A percentile compares a stretch with the other conserved stretches of the same genome.
phyloP scores from a whole-genome alignment of 768 basidiomycete species.

The Mycena leptocephala region DNA sequence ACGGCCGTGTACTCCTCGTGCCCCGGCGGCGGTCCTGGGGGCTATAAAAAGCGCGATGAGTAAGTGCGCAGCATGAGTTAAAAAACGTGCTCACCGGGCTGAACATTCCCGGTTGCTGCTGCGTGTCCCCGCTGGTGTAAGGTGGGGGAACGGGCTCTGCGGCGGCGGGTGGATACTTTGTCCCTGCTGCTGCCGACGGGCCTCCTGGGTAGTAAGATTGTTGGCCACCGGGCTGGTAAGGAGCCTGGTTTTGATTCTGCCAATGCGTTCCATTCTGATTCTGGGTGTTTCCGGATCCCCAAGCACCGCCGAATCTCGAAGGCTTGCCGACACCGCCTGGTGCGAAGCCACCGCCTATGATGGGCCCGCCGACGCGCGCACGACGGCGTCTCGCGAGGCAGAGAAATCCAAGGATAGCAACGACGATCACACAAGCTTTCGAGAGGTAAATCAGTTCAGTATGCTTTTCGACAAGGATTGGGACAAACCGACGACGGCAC shows the following conservation, averaged over 20 bases:
- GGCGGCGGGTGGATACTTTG: slow-evolving; percentile 8
- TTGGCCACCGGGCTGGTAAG: background rate
- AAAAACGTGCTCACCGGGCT: background rate
- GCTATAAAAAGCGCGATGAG: background rate
- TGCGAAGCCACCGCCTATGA: background rate
- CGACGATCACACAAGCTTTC: background rate
- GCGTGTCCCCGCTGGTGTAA: background rate
- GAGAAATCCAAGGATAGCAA: background rate
- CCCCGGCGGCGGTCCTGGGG: background rate
- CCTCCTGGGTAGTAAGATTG: background rate
- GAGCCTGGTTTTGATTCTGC: background rate
- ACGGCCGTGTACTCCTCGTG: background rate
- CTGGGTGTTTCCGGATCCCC: background rate
- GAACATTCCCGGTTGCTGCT: background rate
- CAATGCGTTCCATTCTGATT: background rate
- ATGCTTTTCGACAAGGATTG: background rate
- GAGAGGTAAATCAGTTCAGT: background rate
- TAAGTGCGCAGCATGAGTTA: background rate
- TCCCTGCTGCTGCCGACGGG: background rate
- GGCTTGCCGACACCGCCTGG: background rate
- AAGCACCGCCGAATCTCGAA: background rate
- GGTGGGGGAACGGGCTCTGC: slow-evolving; percentile 8
- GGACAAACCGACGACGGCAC: slow-evolving; percentile 16
- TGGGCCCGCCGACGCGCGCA: background rate
- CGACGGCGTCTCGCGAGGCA: background rate